Conservation (phyloP, 768 basidiomycete genomes). For the Kwoniella botswanensis region DNA sequence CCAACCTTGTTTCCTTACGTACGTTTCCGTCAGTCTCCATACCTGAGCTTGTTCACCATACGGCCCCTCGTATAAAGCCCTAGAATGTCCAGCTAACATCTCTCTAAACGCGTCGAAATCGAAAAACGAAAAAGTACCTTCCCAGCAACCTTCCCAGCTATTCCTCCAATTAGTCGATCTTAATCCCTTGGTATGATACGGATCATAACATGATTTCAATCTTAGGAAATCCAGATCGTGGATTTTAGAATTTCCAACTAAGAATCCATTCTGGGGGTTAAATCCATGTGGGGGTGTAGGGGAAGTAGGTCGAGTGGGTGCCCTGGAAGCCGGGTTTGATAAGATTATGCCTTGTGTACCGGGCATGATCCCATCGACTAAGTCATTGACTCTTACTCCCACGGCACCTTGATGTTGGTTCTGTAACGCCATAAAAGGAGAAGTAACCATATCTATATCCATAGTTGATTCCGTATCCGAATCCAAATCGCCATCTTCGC, state of each 20-base stretch:
- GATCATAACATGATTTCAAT: conserved; percentile 54
- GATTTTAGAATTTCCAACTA: conserved; percentile 29
- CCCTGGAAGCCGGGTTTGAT: conserved; percentile 2
- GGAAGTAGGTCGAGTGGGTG: conserved; percentile 27
- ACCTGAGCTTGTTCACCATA: conserved; percentile 86
- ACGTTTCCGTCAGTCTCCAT: conserved; percentile 69
- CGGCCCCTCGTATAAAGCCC: conserved; percentile 75
- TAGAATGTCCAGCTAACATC: conserved; percentile 62
- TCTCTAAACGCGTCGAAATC: conserved; percentile 74
- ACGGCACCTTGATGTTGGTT: neutral
- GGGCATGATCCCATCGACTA: conserved; percentile 21
- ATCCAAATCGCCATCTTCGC: conserved; percentile 24
- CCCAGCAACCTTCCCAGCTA: conserved; percentile 53
- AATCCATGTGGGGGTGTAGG: conserved; percentile 6
- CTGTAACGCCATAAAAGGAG: conserved; percentile 16
- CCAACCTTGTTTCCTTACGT: conserved; percentile 39
- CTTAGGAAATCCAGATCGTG: conserved; percentile 58
- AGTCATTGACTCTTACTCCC: conserved; percentile 17
- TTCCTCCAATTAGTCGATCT: conserved; percentile 44
- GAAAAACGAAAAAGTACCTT: conserved; percentile 64
- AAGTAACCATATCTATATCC: conserved; percentile 11
- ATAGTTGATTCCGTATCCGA: conserved; percentile 28
- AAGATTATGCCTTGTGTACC: conserved; percentile 9
- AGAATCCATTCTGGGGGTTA: conserved; percentile 9
- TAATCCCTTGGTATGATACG: conserved; percentile 50